These are phyloP conservation scores for Coriaria nepalensis DNA, from an alignment of 306 rosid species.

Conservation along the genomic window DNA sequence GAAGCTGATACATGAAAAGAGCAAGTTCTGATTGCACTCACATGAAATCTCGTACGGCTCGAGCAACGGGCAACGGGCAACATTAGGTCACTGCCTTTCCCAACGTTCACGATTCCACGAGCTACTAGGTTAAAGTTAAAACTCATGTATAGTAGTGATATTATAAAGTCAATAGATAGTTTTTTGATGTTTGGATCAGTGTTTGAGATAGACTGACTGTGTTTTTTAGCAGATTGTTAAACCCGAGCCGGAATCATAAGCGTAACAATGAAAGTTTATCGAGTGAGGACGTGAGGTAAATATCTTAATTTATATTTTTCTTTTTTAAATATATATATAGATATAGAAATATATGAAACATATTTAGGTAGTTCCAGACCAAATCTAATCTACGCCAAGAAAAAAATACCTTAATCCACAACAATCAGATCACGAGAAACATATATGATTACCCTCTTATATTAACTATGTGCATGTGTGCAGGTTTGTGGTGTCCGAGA, in stretches of 20 bases:
- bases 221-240: constrained; percentile 39
- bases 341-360: too few species aligned
- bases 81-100: constrained; percentile 81
- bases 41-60: constrained; percentile 90
- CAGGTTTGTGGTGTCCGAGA: constrained; percentile 73
- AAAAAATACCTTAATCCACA: too few species aligned
- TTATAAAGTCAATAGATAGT: background rate
- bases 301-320: too few species aligned
- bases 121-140: constrained; percentile 54
- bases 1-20: constrained; percentile 74
- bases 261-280: constrained; percentile 71
- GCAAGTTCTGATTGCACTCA: constrained; percentile 67
- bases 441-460: too few species aligned
- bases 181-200: too few species aligned
- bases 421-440: too few species aligned
- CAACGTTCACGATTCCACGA: constrained; percentile 56
- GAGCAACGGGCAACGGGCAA: constrained; percentile 83
- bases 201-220: constrained; percentile 3
- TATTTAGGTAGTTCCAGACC: too few species aligned
- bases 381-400: too few species aligned
- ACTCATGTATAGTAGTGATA: too few species aligned
- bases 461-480: too few species aligned
- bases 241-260: constrained; percentile 42
- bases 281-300: constrained; percentile 36
- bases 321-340: too few species aligned